These are phyloP conservation scores for Emergomyces pasteurianus DNA, from an alignment of 2,329 filamentous ascomycete genomes.

Conservation along the genomic window DNA sequence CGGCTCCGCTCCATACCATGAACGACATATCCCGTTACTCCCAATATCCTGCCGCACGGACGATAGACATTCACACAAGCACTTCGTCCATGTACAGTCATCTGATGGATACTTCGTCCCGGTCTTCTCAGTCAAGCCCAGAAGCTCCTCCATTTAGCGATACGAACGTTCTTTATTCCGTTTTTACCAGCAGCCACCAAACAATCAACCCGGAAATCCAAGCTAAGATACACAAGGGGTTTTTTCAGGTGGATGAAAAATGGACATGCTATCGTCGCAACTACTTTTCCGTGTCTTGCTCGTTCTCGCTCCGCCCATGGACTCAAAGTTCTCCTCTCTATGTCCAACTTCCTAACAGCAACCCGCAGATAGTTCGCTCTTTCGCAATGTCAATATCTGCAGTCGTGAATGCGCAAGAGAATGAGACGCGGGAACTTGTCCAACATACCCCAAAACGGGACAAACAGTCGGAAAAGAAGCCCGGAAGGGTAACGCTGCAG, in stretches of 20 bases:
- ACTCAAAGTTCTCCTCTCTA: conserved; percentile 44
- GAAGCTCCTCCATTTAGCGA: conserved; percentile 35
- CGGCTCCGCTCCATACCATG: conserved; percentile 18
- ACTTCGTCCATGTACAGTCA: conserved; percentile 21
- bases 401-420: conserved; percentile 61
- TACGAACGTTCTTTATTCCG: conserved; percentile 24
- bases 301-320: conserved; percentile 59
- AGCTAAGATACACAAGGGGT: conserved; percentile 78
- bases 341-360: conserved; percentile 36
- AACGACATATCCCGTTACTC: conserved; percentile 24
- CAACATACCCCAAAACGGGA: conserved; percentile 88
- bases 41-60: conserved; percentile 22
- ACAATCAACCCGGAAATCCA: conserved; percentile 60
- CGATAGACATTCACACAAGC: conserved; percentile 22
- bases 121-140: conserved; percentile 17
- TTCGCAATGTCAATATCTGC: conserved; percentile 81
- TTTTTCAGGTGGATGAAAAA: conserved; percentile 67
- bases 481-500: conserved; percentile 54
- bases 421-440: conserved; percentile 69
- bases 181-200: conserved; percentile 23
- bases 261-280: conserved; percentile 92
- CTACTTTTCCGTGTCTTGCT: conserved; percentile 78
- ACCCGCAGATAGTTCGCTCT: conserved; percentile 49
- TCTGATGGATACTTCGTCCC: conserved; percentile 17
- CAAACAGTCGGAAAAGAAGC: conserved; percentile 68